These are phyloP conservation scores for Tephrocybe sp. DNA, from an alignment of 768 basidiomycete species.

Conservation along the genomic window DNA sequence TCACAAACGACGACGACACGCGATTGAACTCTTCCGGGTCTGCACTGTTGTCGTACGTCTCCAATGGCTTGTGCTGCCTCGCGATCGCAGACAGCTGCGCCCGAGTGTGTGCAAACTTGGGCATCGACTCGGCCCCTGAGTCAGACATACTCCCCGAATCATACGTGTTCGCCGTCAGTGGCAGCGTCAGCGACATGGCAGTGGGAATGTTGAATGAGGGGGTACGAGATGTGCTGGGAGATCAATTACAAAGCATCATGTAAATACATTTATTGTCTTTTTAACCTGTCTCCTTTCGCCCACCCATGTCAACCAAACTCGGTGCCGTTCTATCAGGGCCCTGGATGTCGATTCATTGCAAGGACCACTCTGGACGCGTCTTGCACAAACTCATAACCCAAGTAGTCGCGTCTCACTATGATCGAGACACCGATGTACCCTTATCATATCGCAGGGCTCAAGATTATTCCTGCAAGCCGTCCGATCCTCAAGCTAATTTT, in stretches of 20 bases:
- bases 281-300: not conserved
- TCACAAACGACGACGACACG: slow-evolving; percentile 65
- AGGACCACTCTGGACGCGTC: no score
- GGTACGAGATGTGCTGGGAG: not conserved
- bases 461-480: no score
- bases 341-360: no score
- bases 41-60: slow-evolving; percentile 55
- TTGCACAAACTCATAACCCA: no score
- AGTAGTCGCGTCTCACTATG: no score
- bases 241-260: not conserved
- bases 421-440: no score
- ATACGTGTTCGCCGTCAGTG: slow-evolving; percentile 6
- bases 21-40: slow-evolving; percentile 51
- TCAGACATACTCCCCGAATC: slow-evolving; percentile 11
- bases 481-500: no score
- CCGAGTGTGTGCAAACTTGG: slow-evolving; percentile 78
- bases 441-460: no score
- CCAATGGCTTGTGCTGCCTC: slow-evolving; percentile 65
- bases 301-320: no score
- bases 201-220: not conserved
- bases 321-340: no score
- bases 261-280: no score
- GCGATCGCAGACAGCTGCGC: slow-evolving; percentile 77
- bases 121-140: slow-evolving; percentile 10
- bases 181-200: slow-evolving; percentile 11